A percentile compares a stretch with the other conserved stretches of the same genome.
Evolutionary conservation across 805 yeast species (phyloP).

Genomic region (Kuraishia capsulata): DNA sequence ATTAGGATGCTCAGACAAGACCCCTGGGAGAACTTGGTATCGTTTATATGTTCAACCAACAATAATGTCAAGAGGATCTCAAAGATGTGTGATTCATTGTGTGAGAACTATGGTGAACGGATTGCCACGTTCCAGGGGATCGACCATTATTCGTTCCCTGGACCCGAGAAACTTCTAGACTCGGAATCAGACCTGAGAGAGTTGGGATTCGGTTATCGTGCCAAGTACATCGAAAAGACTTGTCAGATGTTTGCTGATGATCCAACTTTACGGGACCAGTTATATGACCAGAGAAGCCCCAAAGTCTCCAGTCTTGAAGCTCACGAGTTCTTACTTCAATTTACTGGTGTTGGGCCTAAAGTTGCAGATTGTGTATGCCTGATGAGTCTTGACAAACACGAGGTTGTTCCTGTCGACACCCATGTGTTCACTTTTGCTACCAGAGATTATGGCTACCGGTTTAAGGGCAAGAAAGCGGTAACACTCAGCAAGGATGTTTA

Average conservation of each 20-base stretch:
- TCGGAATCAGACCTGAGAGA: conserved; percentile 28
- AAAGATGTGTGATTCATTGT: conserved; percentile 79
- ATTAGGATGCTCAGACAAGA: conserved; percentile 84
- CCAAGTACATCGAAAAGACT: conserved; percentile 76
- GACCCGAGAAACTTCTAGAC: conserved; percentile 39
- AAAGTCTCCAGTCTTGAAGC: conserved; percentile 24
- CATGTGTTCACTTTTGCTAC: conserved; percentile 88
- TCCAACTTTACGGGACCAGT: conserved; percentile 32
- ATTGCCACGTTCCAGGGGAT: conserved; percentile 45
- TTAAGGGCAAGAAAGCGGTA: conserved; percentile 15
- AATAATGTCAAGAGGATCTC: conserved; percentile 91
- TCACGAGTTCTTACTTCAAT: conserved; percentile 50
- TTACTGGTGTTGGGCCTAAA: conserved; percentile 92
- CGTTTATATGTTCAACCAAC: conserved; percentile 93
- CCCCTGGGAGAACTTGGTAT: conserved; percentile 91
- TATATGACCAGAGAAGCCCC: conserved; percentile 23
- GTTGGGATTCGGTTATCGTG: conserved; percentile 82
- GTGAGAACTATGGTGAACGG: conserved; percentile 58
- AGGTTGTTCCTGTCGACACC: conserved; percentile 90
- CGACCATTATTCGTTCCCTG: conserved; percentile 67
- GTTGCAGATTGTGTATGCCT: conserved; percentile 95
- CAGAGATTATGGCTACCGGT: conserved; percentile 57
- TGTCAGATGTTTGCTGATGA: conserved; percentile 43
- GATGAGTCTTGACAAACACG: conserved; percentile 83
- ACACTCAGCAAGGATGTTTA: conserved; percentile 44